phyloP scores from a whole-genome alignment of 2,329 filamentous ascomycete genomes.

The Colletotrichum neosansevieriae region DNA sequence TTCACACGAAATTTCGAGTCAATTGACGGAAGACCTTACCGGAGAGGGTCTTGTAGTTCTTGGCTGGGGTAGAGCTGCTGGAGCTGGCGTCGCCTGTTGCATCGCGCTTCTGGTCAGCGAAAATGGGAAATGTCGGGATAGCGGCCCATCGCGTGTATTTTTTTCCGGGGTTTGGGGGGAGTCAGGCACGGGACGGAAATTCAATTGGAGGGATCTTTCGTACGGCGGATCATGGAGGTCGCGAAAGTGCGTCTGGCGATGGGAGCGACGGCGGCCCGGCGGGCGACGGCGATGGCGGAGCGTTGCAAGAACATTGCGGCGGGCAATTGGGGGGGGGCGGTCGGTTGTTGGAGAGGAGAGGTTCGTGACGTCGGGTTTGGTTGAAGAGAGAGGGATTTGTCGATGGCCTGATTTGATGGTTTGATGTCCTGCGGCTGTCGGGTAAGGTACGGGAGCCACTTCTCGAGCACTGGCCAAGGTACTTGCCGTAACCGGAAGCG shows the following conservation, averaged over 20 bases:
- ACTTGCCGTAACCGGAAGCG: conserved; percentile 41
- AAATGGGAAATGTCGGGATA: conserved; percentile 26
- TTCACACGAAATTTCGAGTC: conserved; percentile 25
- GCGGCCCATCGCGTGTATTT: conserved; percentile 21
- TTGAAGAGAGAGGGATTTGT: conserved; percentile 59
- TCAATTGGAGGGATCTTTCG: conserved; percentile 45
- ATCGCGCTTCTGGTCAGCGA: conserved; percentile 31
- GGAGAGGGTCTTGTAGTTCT: conserved; percentile 58
- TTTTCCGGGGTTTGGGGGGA: conserved; percentile 35
- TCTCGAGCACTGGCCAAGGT: conserved; percentile 40
- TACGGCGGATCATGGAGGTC: conserved; percentile 72
- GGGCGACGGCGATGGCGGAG: conserved; percentile 70
- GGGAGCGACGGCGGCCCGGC: conserved; percentile 68
- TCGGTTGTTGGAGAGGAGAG: conserved; percentile 30
- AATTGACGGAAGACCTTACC: conserved; percentile 54
- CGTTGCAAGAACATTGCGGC: conserved; percentile 73
- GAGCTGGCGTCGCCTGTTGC: conserved; percentile 54
- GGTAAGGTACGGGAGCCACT: conserved; percentile 39
- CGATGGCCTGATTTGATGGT: conserved; percentile 59
- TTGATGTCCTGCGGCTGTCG: conserved; percentile 44
- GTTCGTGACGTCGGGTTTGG: conserved; percentile 41
- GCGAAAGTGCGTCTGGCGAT: conserved; percentile 70
- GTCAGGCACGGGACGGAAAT: conserved; percentile 22
- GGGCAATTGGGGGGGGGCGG: conserved; percentile 44
- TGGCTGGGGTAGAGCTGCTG: conserved; percentile 52